Base-by-base conservation (phyloP, 768 basidiomycete genomes). In the Daedaleopsis nitida region DNA sequence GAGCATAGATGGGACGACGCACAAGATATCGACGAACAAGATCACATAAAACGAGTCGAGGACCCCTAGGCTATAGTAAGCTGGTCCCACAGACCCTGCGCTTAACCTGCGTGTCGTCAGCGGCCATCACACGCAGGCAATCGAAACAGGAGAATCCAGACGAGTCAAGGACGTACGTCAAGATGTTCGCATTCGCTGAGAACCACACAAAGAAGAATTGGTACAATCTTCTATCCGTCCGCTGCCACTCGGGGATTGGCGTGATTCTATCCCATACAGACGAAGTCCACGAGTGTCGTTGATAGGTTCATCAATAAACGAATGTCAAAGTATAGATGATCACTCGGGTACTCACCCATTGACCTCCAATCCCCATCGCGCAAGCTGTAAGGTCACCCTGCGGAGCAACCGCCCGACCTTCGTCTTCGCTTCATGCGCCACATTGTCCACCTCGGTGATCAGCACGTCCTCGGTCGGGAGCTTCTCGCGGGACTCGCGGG, bases 131-230 rank as follows among this genome's bases (percentile, higher is more conserved):
- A 2, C 13, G n/a, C n/a, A n/a, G 3, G 24, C 24, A 14, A 5
- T 39, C 23, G 10, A 35, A 55, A 21, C 38, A 23, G 10, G 3
- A 27, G n/a, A 37, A n/a, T 11, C 37, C 39, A 55, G 10, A 17
- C 43, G 35, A n/a, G 27, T 32, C 19, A 19, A 42, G 13, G 9
- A 72, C 79, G 34, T 19, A 87, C 74, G 80, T 81, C 16, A 86
- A 75, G 44, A 89, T 81, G 64, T 88, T 88, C 72, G 86, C 80
- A 68, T 88, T 88, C 58, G 82, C 81, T 3, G 88, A 84, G 67
- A 89, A 86, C 88, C 88, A 89, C 4, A 88, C 76, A 64, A 86
- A 85, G 76, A 89, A 88, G 64, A 87, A 71, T 62, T 89, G 86
- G 66, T 83, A 83, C 51, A 83, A 79, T 38, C 86, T 81, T 23